Base-by-base conservation (phyloP, 2,329 filamentous ascomycete genomes). In the Epichloe aotearoae region DNA sequence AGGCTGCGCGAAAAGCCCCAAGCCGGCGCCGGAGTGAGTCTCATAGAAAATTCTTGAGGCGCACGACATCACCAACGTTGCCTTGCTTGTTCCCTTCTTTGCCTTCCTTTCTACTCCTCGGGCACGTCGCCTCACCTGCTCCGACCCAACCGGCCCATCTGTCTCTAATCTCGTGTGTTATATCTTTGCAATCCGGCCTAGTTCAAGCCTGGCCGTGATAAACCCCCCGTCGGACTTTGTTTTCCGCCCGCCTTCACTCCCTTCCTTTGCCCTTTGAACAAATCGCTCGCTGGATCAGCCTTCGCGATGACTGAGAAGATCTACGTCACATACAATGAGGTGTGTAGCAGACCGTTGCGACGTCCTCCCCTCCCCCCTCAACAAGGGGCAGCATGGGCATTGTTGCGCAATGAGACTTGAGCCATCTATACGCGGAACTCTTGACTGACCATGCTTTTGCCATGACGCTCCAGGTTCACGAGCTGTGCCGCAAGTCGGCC, bases 311-410 rank as follows among this genome's bases (percentile, higher is more conserved):
- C 86, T 58, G 77, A 91, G 69, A 94, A 94, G 69, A 69, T 89
- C 67, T 94, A 91, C 73, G 82, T 93, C 66, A 93, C 87, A 60
- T 95, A 95, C 72, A 95, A 94, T 69, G 82, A 93, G 80, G 87
- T 90, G 73, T 68, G 80, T 69, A 53, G 38, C 40, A 15, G 12
- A 42, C 19, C 19, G 26, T 30, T 11, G 26, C 26, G 26, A 30
- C 26, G 26, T 4, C 0, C 3, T 12, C 36, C 14, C 14, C 3
- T n/a, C 12, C 6, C 23, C 20, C 20, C 20, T 23, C 2, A 0
- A 5, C 36, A 5, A 38, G 12, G 14, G 36, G 6, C 14, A 38
- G 26, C 26, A 30, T 30, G 26, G 26, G 8, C 26, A 30, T 30
- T 30, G 26, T 30, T 38, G 36, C 36, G 14, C 36, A 14, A 38